Evolutionary conservation across 345 rosid species (phyloP).

Genomic region (Eucalyptus curtisii): DNA sequence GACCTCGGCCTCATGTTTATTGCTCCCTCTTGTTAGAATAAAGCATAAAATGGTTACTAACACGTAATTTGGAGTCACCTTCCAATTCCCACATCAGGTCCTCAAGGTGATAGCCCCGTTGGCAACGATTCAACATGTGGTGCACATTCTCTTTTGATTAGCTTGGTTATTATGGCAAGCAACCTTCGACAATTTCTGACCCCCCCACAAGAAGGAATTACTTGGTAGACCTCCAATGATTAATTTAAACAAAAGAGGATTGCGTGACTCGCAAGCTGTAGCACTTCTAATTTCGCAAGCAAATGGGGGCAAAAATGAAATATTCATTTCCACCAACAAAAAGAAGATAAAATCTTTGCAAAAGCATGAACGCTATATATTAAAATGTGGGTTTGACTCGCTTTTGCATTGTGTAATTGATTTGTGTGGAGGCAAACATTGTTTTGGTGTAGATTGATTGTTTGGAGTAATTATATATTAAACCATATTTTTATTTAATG

Average conservation of each 20-base stretch:
- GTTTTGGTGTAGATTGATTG: not conserved
- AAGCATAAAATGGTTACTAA: not conserved
- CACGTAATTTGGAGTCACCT: not conserved
- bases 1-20: not conserved
- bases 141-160: not conserved
- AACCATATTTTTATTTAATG: too few species aligned
- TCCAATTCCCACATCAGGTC: not conserved
- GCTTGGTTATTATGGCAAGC: not conserved
- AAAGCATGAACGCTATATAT: not conserved
- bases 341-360: not conserved
- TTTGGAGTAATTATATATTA: too few species aligned
- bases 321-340: not conserved
- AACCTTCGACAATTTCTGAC: not conserved
- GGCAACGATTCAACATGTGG: not conserved
- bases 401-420: not conserved
- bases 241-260: not conserved
- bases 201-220: not conserved
- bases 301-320: not conserved
- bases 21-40: not conserved
- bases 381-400: not conserved
- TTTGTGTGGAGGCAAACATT: not conserved
- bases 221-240: not conserved
- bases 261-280: not conserved
- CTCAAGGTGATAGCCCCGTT: not conserved
- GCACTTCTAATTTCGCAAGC: not conserved